Conservation (phyloP, 2,329 filamentous ascomycete species). For the Claviceps paspali region DNA sequence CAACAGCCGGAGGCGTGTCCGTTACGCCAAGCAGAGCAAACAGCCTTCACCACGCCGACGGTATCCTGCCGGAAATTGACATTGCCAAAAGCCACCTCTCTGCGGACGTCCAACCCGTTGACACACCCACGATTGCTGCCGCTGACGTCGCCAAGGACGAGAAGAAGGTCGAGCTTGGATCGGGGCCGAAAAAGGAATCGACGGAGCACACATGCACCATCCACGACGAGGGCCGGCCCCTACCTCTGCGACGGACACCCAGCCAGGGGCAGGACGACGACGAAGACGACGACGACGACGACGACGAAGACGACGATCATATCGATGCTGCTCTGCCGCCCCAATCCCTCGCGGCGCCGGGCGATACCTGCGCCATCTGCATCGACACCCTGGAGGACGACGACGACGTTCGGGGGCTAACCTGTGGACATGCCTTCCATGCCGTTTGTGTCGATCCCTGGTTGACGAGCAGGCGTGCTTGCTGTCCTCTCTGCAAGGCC, state of each 20-base stretch:
- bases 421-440: constrained; percentile 97
- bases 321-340: constrained; percentile 71
- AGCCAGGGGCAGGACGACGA: no score
- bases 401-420: constrained; percentile 84
- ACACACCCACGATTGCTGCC: constrained; percentile 8
- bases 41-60: constrained; percentile 56
- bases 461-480: constrained; percentile 85
- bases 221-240: constrained; percentile 11
- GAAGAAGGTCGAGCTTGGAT: constrained; percentile 6
- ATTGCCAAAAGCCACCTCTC: constrained; percentile 29
- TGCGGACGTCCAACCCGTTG: constrained; percentile 10
- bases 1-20: constrained; percentile 71
- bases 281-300: constrained; percentile 50
- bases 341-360: constrained; percentile 65
- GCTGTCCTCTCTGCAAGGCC: constrained; percentile 93
- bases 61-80: constrained; percentile 28
- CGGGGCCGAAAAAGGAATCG: constrained; percentile 8
- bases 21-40: constrained; percentile 56
- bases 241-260: constrained; percentile 23
- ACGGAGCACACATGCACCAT: constrained; percentile 12
- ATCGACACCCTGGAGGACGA: constrained; percentile 89
- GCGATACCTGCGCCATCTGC: constrained; percentile 92
- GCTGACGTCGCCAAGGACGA: constrained; percentile 8
- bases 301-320: constrained; percentile 39
- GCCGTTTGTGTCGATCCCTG: constrained; percentile 91